Base-by-base conservation (phyloP, 2,329 filamentous ascomycete species). In the Alternaria burnsii region DNA sequence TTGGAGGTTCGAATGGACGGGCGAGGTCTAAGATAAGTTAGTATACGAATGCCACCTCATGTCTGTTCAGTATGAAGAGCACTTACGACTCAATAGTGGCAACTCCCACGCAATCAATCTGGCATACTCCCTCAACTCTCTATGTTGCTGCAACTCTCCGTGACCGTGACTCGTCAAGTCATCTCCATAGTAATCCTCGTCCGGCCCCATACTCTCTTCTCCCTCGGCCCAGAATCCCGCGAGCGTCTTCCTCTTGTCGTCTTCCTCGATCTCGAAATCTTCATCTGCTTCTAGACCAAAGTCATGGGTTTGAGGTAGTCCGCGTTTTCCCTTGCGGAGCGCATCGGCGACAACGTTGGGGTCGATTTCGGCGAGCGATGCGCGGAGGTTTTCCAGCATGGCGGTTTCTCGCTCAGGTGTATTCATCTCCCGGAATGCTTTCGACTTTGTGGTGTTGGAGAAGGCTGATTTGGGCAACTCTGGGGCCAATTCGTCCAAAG, bases 71-170 rank as follows among this genome's bases (percentile, higher is more conserved):
- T 11, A 4, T 6, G 2, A 18, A 4, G 12, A 22, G 11, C 32
- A 85, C 92, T 79, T 87, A 97, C 94, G 91, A 59, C 89, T 88
- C 61, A 99, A 83, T 64, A 97, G 82, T 10, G 95, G 95, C 90
- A 99, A 92, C 80, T 99, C 95, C 94, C 95, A 99, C 24, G 93
- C 93, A 47, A 91, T 89, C 69, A 97, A 84, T 53, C 95, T 87
- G 48, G 91, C 89, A 78, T 97, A 97, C 73, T 97, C 89, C 82
- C 95, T 87, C 76, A 94, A 85, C 79, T 98, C 94, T 65, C 94
- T 86, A 72, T 96, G 89, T 78, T 95, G 87, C 71, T 97, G 92
- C 69, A 99, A 82, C 82, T 98, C 93, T 54, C 86, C 89, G 79
- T 99, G 94, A 1, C 89, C 95, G 78, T 93, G 85, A 52, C 88